Percentiles rank a stretch among this genome's conserved stretches.
Conservation (phyloP, 176 grass and related monocot genomes). For the Cymbopogon citratus region DNA sequence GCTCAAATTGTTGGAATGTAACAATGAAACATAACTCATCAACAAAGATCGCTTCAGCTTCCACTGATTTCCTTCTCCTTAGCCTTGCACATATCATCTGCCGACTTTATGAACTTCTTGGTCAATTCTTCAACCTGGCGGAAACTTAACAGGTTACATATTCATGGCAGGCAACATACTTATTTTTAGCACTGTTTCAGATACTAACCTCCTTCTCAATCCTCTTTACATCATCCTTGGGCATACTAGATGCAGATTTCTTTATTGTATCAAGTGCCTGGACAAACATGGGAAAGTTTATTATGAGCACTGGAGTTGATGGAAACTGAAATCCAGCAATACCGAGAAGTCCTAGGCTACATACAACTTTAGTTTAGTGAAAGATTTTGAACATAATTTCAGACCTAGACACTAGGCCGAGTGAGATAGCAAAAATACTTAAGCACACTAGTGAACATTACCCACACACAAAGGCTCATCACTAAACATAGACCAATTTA, state of each 20-base stretch:
- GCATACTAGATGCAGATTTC: slow-evolving; percentile 69
- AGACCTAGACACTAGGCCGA: not conserved
- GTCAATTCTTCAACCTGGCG: slow-evolving; percentile 82
- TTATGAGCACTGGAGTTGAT: not conserved
- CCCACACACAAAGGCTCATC: not conserved
- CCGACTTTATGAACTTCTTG: slow-evolving; percentile 77
- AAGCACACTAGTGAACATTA: not conserved
- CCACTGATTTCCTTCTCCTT: slow-evolving; percentile 95
- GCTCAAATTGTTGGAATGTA: slow-evolving; percentile 1
- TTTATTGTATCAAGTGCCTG: slow-evolving; percentile 94
- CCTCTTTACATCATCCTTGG: slow-evolving; percentile 91
- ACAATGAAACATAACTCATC: not conserved
- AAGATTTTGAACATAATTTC: not conserved
- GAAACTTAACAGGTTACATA: slow-evolving; percentile 14
- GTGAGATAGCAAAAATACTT: slow-evolving; percentile 4
- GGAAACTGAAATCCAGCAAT: not conserved
- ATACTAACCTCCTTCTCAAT: slow-evolving; percentile 79
- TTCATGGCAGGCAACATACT: not conserved
- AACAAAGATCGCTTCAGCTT: slow-evolving; percentile 23
- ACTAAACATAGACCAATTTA: not conserved
- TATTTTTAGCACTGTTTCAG: slow-evolving; percentile 12
- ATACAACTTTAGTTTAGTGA: not conserved
- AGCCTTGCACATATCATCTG: slow-evolving; percentile 96
- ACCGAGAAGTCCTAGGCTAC: not conserved
- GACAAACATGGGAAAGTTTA: slow-evolving; percentile 4